A percentile compares a stretch with the other conserved stretches of the same genome.
Evolutionary conservation across 805 yeast species (phyloP).

Genomic region (Candida chauliodis): DNA sequence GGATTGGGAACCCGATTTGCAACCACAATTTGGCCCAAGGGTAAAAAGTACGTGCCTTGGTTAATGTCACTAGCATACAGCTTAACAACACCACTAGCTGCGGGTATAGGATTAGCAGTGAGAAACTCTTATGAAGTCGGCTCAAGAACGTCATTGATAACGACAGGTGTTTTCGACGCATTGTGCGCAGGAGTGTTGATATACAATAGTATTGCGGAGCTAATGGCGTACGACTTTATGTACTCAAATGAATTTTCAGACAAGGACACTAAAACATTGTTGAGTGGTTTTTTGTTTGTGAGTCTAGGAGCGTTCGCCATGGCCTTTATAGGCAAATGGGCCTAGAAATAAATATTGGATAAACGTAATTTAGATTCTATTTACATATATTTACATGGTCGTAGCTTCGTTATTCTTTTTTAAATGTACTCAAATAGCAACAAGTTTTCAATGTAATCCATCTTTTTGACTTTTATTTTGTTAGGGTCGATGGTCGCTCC

Average conservation of each 20-base stretch:
- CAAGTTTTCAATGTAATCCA: constrained; percentile 37
- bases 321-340: constrained; percentile 36
- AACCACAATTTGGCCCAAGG: constrained; percentile 28
- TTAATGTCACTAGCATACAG: constrained; percentile 26
- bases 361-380: no score
- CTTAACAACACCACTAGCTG: constrained; percentile 31
- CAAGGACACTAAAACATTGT: constrained; percentile 14
- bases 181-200: constrained; percentile 33
- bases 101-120: constrained; percentile 35
- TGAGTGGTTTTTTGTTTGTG: constrained; percentile 22
- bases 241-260: constrained; percentile 26
- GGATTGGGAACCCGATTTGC: constrained; percentile 72
- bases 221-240: constrained; percentile 39
- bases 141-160: constrained; percentile 29
- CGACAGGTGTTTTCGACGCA: constrained; percentile 33
- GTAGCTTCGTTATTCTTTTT: not conserved
- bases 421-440: constrained; percentile 18
- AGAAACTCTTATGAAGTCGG: constrained; percentile 30
- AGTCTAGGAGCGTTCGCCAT: constrained; percentile 26
- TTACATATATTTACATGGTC: not conserved
- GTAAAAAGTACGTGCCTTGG: constrained; percentile 30
- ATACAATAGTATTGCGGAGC: constrained; percentile 34
- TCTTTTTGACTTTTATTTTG: constrained; percentile 17
- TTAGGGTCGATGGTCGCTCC: constrained; percentile 20
- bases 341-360: constrained; percentile 14